Conservation (phyloP, 164 flowering plant species). For the Chimonanthus praecox region DNA sequence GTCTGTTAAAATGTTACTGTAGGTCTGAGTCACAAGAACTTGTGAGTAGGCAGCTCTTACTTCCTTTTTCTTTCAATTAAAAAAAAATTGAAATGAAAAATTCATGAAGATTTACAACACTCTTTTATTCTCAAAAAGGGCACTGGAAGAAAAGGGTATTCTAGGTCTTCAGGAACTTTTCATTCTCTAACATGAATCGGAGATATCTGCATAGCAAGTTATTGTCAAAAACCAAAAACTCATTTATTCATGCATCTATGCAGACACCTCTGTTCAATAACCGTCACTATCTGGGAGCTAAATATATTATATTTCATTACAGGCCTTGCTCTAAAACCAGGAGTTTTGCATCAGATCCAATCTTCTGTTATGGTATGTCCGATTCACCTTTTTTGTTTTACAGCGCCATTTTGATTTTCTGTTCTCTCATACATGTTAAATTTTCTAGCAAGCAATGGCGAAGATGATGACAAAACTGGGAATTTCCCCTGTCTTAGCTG, state of each 20-base stretch:
- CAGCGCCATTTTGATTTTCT: neutral
- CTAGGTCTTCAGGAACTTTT: neutral
- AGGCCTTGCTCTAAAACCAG: constrained; percentile 92
- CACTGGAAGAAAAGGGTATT: neutral
- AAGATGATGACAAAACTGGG: constrained; percentile 62
- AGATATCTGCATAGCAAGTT: neutral
- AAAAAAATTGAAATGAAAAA: too few relatives aligned
- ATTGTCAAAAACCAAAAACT: neutral
- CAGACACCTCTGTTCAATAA: neutral
- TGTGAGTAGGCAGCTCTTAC: neutral
- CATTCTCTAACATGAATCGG: neutral
- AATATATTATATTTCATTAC: constrained; percentile 15
- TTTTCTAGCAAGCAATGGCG: constrained; percentile 47
- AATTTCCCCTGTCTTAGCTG: constrained; percentile 31
- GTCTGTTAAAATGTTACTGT: neutral
- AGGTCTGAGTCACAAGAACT: neutral
- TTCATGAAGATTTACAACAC: too few relatives aligned
- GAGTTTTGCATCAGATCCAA: constrained; percentile 58
- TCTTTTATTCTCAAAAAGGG: too few relatives aligned
- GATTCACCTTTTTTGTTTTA: neutral
- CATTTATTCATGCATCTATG: neutral
- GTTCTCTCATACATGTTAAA: constrained; percentile 1
- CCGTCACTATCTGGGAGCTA: constrained; percentile 1
- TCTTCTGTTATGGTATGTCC: constrained; percentile 45
- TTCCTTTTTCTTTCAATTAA: neutral